Evolutionary conservation across 352 stramenopile species (phyloP).

Genomic region (Phytophthora pini): DNA sequence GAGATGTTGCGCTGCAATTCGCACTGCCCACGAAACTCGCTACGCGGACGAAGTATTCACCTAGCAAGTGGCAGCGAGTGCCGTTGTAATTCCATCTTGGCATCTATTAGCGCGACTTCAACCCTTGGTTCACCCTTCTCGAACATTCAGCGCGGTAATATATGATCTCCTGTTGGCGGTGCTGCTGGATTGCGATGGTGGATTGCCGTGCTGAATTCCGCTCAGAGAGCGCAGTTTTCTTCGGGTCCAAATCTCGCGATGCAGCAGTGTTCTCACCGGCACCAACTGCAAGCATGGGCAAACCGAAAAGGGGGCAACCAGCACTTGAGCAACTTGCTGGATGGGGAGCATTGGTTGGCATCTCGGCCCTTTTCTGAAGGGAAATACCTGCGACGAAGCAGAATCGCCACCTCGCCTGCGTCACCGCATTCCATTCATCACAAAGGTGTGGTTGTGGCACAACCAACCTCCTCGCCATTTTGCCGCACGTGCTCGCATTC

Average conservation of each 20-base stretch:
- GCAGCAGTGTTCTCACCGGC: not conserved
- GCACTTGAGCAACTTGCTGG: not conserved
- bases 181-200: not conserved
- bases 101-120: not conserved
- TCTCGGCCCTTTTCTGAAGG: slow-evolving; percentile 12
- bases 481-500: slow-evolving; percentile 1
- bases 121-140: slow-evolving; percentile 4
- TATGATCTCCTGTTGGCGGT: not conserved
- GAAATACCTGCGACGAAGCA: slow-evolving; percentile 35
- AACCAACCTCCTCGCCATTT: not conserved
- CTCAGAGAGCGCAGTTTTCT: slow-evolving; percentile 1
- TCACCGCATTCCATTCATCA: not conserved
- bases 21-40: too few relatives aligned
- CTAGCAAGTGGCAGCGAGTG: not conserved
- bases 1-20: not conserved
- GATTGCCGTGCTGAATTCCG: slow-evolving; percentile 9
- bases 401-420: slow-evolving; percentile 17
- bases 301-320: not conserved
- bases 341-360: too few relatives aligned
- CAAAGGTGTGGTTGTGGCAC: too few relatives aligned
- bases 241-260: not conserved
- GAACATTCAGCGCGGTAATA: slow-evolving; percentile 9
- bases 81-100: not conserved
- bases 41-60: too few relatives aligned
- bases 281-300: not conserved